phyloP scores from a whole-genome alignment of 163 green algal species.

The Scenedesmus sp. region DNA sequence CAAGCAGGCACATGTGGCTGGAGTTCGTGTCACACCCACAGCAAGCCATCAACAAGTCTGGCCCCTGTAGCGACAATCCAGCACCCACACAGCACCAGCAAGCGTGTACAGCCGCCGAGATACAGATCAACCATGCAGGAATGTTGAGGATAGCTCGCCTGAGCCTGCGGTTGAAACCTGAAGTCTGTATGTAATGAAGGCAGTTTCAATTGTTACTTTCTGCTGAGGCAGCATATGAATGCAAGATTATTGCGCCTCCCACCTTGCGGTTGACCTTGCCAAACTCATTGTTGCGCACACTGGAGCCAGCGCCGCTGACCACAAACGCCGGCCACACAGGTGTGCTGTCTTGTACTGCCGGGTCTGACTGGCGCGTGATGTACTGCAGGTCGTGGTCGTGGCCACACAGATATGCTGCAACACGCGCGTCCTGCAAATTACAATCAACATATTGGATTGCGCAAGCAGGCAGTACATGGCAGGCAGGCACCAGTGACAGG shows the following conservation, averaged over 20 bases:
- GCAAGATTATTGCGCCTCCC: not conserved
- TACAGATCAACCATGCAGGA: no score
- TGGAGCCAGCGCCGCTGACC: conserved; percentile 61
- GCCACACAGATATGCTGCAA: conserved; percentile 70
- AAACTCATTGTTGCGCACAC: conserved; percentile 57
- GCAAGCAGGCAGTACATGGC: no score
- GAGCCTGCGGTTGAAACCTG: no score
- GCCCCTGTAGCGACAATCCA: not conserved
- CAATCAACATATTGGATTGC: no score
- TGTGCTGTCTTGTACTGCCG: not conserved
- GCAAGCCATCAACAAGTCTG: not conserved
- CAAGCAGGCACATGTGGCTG: not conserved
- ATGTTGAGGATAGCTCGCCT: no score
- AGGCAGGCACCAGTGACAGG: no score
- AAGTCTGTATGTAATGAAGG: no score
- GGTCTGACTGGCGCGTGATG: conserved; percentile 50
- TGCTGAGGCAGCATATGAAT: not conserved
- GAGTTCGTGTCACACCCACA: not conserved
- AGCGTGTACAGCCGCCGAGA: no score
- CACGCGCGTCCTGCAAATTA: not conserved
- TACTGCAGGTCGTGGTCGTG: conserved; percentile 87
- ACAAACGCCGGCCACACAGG: conserved; percentile 53
- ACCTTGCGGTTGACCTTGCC: conserved; percentile 49
- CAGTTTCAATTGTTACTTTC: not conserved
- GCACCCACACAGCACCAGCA: not conserved